Base-by-base conservation (phyloP, 1,284 basidiomycete genomes). In the Heterobasidion annosum region DNA sequence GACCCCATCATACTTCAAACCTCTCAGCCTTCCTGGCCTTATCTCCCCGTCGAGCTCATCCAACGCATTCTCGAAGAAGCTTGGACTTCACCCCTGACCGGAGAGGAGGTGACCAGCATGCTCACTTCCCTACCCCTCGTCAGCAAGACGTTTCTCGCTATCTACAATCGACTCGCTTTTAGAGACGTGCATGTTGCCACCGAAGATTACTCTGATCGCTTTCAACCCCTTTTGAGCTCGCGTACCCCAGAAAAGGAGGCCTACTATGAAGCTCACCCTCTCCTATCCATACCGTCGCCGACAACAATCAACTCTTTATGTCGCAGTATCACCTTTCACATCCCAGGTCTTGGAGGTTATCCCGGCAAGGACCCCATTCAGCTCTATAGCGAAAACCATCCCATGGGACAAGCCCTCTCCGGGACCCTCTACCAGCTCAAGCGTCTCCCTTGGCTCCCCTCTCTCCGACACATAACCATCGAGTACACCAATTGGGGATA, bases 31-130 rank as follows among this genome's bases (percentile, higher is more conserved):
- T 40, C 37, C 37, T 40, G 37, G 6, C 43, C 40, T 13, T 33
- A 50, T n/a, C 62, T 74, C 12, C 73, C 72, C 7, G 56, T 62
- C 18, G 73, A 76, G 56, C 59, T 75, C 35, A 55, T 70, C 52
- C 68, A 69, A 50, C 55, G 66, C 34, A 70, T 74, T 47, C 56
- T 75, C 51, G 50, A 46, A 13, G 61, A 65, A 25, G 61, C 64
- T 32, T 75, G 74, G 74, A 49, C 58, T 6, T 59, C 62, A 4
- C 56, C 62, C 5, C 64, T 73, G 49, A 53, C 62, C 13, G 53
- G 55, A 1, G 45, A 59, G 34, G 70, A 72, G 33, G 70, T 72
- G 40, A 63, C 63, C 19, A 40, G 53, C 12, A 60, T 73, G 15
- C 67, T 68, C 63, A 62, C 60, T 9, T 61, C 67, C 2, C 57